phyloP scores from a whole-genome alignment of 257 asterid genomes.

The Nicotiana attenuata region DNA sequence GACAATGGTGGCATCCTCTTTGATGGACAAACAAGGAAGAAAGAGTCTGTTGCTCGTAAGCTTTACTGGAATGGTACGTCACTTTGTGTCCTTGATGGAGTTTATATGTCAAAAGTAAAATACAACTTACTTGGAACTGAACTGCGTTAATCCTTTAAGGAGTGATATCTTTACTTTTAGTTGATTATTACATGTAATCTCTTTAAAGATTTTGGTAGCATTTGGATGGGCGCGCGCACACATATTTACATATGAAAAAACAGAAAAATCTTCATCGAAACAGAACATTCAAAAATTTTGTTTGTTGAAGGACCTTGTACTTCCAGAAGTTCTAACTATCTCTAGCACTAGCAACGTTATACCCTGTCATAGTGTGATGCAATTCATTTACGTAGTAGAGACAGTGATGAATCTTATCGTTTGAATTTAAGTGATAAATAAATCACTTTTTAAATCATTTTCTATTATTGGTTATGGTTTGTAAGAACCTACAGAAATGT shows the following conservation, averaged over 20 bases:
- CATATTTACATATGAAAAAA: not conserved
- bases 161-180: not conserved
- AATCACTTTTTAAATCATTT: not conserved
- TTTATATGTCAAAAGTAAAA: not conserved
- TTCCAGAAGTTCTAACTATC: not conserved
- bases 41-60: constrained; percentile 87
- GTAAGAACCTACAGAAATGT: not conserved
- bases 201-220: not conserved
- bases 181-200: not conserved
- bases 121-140: not conserved
- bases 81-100: not conserved
- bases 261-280: not conserved
- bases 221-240: not conserved
- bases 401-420: not conserved
- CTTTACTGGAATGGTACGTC: constrained; percentile 83
- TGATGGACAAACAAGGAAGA: constrained; percentile 96
- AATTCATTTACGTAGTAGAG: not conserved
- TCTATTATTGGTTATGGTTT: not conserved
- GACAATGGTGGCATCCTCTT: constrained; percentile 76
- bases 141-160: not conserved
- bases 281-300: not conserved
- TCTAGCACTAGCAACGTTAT: not conserved
- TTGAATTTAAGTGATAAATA: not conserved
- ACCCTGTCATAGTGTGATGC: not conserved
- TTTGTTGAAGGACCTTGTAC: not conserved